Evolutionary conservation across 1,284 basidiomycete genomes (phyloP), one percentile per base, ranked within the genome.

Genomic region (Butyriboletus regius): DNA sequence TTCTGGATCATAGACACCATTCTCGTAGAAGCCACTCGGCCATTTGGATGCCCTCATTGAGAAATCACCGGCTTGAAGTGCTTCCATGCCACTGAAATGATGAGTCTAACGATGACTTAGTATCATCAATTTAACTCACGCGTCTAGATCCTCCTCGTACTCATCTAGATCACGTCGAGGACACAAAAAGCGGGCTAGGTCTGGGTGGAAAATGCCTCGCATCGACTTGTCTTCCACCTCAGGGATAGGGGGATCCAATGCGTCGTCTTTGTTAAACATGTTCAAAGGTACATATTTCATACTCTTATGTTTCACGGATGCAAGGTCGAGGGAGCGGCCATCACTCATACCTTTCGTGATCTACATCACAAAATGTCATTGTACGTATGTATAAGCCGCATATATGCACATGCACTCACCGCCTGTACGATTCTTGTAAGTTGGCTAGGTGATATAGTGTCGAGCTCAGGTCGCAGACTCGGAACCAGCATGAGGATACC

Each of bases 131-230:
- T 15, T 4, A 15, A 46, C 18, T 12, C 32, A 53, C 43, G 6
- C 24, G 10, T 45, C 36, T 2, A 24, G 39, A 4, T 50, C 46
- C 7, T 57, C 43, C 10, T 57, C 40, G 15, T 24, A 57, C 13
- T 33, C 26, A 1, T 41, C 31, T 4, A 57, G 29, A 13, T 56
- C 43, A 17, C 44, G 6, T 33, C 0, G 20, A 3, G 43, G 50
- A 9, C 50, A 56, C 1, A 57, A 7, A 1, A 43, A 12, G 1
- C 33, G 0, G 31, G 36, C 39, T 2, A 56, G 29, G 2, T 54
- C 32, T 0, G 45, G 48, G 14, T 57, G 54, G n/a, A 43, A 49
- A 26, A 53, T 26, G 4, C 24, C 24, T 4, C 5, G 24, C 24
- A 24, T 24, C 4, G 5, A 24, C 5, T 24, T 24, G 7, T 5